phyloP scores from a whole-genome alignment of 176 grass and related monocot genomes.

The Sorghum bicolor region Sorghum_bicolor_NCBIv3 NC_012875.2:30971501-30972000 shows the following conservation, averaged over 20 bases:
- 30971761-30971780: neutral
- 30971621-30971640: neutral
- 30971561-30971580: neutral
- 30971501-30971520: neutral
- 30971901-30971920: neutral
- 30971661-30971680: conserved; percentile 57
- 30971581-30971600: neutral
- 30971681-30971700: conserved; percentile 63
- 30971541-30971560: neutral
- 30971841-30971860: neutral
- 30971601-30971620: neutral
- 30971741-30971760: neutral
- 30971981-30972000: neutral
- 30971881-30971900: neutral
- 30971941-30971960: neutral
- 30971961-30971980: neutral
- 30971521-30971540: neutral
- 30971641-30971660: conserved; percentile 50
- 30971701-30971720: conserved; percentile 88
- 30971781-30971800: neutral
- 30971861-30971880: neutral
- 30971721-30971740: conserved; percentile 57
- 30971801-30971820: neutral
- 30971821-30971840: neutral
- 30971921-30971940: neutral